phyloP scores from a whole-genome alignment of 495 filamentous ascomycete genomes.

The Aspergillus bridgeri region DNA sequence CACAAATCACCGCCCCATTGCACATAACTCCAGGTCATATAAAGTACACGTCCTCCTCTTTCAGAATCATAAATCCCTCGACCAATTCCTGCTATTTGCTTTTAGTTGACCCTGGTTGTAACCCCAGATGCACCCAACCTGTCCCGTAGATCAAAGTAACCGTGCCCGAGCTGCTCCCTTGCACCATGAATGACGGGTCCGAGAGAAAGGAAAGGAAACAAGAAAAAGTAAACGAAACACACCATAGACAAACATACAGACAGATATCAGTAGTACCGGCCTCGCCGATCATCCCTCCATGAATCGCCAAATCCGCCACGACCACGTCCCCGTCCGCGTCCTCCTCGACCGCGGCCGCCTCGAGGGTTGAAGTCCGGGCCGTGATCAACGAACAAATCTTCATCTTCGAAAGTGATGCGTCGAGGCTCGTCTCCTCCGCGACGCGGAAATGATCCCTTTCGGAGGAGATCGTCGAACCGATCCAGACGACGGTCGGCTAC shows the following conservation, averaged over 20 bases:
- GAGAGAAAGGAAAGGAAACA: constrained; percentile 1
- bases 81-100: not conserved
- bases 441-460: constrained; percentile 41
- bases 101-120: not conserved
- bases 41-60: not conserved
- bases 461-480: constrained; percentile 52
- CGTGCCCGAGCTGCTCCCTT: not conserved
- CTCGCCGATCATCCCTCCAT: constrained; percentile 26
- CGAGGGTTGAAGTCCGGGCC: constrained; percentile 61
- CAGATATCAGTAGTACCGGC: constrained; percentile 13
- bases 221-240: constrained; percentile 8
- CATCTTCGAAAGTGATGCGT: constrained; percentile 76
- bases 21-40: not conserved
- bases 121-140: not conserved
- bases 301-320: constrained; percentile 27
- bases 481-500: constrained; percentile 63
- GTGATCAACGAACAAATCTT: constrained; percentile 65
- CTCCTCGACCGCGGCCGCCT: constrained; percentile 36
- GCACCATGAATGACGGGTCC: not conserved
- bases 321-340: constrained; percentile 23
- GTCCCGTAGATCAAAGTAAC: not conserved
- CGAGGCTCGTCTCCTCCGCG: constrained; percentile 62
- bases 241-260: not conserved
- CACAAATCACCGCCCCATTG: not conserved
- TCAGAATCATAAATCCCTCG: not conserved